Conservation (phyloP, 1,139 yeast species). For the Zhuliangozyma parablackwelliae region DNA sequence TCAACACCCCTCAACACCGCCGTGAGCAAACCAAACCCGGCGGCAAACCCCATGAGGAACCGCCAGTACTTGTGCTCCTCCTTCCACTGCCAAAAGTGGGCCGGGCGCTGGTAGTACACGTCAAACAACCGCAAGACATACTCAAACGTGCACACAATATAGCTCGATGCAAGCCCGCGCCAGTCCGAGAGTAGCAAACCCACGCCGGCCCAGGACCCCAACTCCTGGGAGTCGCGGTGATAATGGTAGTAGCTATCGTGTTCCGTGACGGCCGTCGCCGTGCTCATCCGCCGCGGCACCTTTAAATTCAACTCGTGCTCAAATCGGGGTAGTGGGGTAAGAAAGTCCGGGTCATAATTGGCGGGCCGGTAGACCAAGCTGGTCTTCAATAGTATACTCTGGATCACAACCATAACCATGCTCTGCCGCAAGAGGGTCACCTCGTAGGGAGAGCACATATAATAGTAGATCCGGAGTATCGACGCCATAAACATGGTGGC, state of each 20-base stretch:
- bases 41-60: slow-evolving; percentile 50
- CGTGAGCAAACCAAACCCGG: slow-evolving; percentile 40
- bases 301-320: slow-evolving; percentile 23
- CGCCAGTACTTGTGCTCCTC: slow-evolving; percentile 60
- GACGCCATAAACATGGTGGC: slow-evolving; percentile 85
- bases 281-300: slow-evolving; percentile 16
- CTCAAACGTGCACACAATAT: slow-evolving; percentile 11
- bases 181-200: slow-evolving; percentile 4
- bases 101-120: slow-evolving; percentile 63
- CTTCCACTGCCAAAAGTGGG: slow-evolving; percentile 84
- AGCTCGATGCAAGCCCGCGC: slow-evolving; percentile 8
- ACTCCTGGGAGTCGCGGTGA: neutral
- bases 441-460: slow-evolving; percentile 76
- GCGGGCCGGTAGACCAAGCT: slow-evolving; percentile 58
- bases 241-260: slow-evolving; percentile 8
- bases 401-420: slow-evolving; percentile 72
- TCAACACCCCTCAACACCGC: slow-evolving; percentile 34
- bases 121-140: slow-evolving; percentile 57
- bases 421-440: slow-evolving; percentile 71
- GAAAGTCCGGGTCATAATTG: slow-evolving; percentile 36
- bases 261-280: slow-evolving; percentile 5
- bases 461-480: slow-evolving; percentile 69
- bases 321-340: slow-evolving; percentile 31
- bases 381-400: slow-evolving; percentile 55
- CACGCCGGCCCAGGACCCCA: slow-evolving; percentile 8